phyloP scores from a whole-genome alignment of 2,329 filamentous ascomycete species.

The Botryotinia calthae region DNA sequence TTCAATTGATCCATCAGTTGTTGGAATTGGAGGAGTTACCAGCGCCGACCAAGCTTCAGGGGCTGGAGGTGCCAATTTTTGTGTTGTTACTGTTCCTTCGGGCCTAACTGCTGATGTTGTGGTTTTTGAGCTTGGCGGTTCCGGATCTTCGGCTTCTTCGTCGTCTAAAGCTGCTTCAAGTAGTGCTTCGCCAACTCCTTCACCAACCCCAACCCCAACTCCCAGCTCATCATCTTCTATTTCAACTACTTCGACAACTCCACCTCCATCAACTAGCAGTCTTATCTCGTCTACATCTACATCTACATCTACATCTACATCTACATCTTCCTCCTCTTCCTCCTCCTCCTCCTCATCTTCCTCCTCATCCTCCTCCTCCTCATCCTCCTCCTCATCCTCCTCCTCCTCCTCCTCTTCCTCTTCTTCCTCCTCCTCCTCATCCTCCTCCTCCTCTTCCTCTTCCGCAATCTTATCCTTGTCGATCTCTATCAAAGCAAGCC shows the following conservation, averaged over 20 bases:
- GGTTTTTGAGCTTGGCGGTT: slow-evolving; percentile 48
- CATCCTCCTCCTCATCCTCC: background rate
- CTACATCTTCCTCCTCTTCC: slow-evolving; percentile 25
- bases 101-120: slow-evolving; percentile 67
- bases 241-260: slow-evolving; percentile 25
- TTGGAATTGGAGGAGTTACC: slow-evolving; percentile 56
- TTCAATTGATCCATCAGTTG: slow-evolving; percentile 60
- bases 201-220: slow-evolving; percentile 33
- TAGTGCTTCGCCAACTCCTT: slow-evolving; percentile 22
- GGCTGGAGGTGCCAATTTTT: slow-evolving; percentile 68
- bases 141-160: slow-evolving; percentile 25
- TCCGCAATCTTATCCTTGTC: slow-evolving; percentile 21
- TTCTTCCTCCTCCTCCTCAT: slow-evolving; percentile 18
- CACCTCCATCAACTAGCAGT: slow-evolving; percentile 24
- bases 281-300: slow-evolving; percentile 19
- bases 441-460: slow-evolving; percentile 8
- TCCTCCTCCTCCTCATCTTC: slow-evolving; percentile 24
- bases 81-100: slow-evolving; percentile 70
- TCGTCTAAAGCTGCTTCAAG: slow-evolving; percentile 21
- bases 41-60: slow-evolving; percentile 55
- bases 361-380: slow-evolving; percentile 25
- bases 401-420: background rate
- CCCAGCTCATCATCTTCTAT: slow-evolving; percentile 25
- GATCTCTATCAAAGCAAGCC: slow-evolving; percentile 7
- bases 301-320: slow-evolving; percentile 25